Conservation (phyloP, 1,284 basidiomycete genomes). For the Puccinia coronata region DNA sequence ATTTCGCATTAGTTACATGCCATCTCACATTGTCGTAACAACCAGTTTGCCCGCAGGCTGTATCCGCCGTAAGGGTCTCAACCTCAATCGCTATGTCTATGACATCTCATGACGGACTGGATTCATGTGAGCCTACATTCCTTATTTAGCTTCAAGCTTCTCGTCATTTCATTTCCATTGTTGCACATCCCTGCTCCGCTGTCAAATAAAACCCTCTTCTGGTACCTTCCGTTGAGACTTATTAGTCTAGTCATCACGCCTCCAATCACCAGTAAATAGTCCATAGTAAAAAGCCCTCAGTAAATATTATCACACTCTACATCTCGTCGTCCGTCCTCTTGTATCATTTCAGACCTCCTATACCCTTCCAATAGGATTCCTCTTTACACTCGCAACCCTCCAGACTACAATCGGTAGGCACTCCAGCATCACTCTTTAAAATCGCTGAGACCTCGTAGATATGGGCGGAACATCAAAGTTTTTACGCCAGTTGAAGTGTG, state of each 20-base stretch:
- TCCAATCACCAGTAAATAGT: not conserved
- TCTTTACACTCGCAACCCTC: not conserved
- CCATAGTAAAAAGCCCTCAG: too few relatives aligned
- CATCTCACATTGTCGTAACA: slow-evolving; percentile 14
- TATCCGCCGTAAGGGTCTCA: slow-evolving; percentile 15
- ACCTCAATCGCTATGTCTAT: slow-evolving; percentile 3
- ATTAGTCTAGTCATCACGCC: not conserved
- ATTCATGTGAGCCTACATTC: not conserved
- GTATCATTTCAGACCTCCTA: not conserved
- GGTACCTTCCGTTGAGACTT: not conserved
- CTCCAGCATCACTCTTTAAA: not conserved
- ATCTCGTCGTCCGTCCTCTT: not conserved
- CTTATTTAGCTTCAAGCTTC: not conserved
- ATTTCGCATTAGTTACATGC: not conserved
- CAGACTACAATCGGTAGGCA: not conserved
- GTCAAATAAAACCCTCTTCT: not conserved
- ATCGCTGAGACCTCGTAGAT: not conserved
- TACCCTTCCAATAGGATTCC: not conserved
- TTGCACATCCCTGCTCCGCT: not conserved
- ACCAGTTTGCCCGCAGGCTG: not conserved
- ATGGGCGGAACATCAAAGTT: slow-evolving; percentile 16
- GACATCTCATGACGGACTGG: slow-evolving; percentile 1
- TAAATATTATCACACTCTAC: slow-evolving; percentile 8
- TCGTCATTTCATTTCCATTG: not conserved
- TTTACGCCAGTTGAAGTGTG: slow-evolving; percentile 22